These are phyloP conservation scores for Viridothelium virens DNA, from an alignment of 495 filamentous ascomycete species.

Conservation along the genomic window DNA sequence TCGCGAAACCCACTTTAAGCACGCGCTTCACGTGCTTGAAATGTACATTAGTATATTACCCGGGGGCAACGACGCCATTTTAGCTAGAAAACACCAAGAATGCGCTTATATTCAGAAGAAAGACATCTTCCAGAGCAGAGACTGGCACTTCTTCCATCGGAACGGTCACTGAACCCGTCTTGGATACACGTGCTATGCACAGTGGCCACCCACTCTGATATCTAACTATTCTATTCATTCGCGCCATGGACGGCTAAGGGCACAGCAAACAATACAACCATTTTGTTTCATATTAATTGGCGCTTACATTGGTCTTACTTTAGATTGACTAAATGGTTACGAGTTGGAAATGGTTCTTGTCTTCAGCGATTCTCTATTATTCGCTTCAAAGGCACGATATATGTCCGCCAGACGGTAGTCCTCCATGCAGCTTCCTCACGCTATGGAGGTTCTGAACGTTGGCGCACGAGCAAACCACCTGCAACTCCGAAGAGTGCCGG, in stretches of 20 bases:
- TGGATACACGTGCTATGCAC: background rate
- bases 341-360: too few species aligned
- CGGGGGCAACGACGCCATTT: too few species aligned
- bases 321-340: too few species aligned
- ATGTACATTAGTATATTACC: too few species aligned
- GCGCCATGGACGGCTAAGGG: too few species aligned
- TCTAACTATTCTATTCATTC: background rate
- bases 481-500: constrained; percentile 1
- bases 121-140: too few species aligned
- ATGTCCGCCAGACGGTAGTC: constrained; percentile 10
- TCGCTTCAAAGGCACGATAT: background rate
- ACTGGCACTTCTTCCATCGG: background rate
- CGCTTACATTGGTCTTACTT: too few species aligned
- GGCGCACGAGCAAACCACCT: background rate
- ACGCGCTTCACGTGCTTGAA: background rate
- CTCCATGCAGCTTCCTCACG: background rate
- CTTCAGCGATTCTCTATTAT: background rate
- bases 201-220: background rate
- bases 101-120: too few species aligned
- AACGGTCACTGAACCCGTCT: background rate
- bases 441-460: constrained; percentile 7
- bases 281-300: too few species aligned
- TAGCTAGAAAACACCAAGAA: too few species aligned
- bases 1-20: background rate
- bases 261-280: too few species aligned